phyloP scores from a whole-genome alignment of 805 yeast genomes.

The Pichia nakasei region DNA sequence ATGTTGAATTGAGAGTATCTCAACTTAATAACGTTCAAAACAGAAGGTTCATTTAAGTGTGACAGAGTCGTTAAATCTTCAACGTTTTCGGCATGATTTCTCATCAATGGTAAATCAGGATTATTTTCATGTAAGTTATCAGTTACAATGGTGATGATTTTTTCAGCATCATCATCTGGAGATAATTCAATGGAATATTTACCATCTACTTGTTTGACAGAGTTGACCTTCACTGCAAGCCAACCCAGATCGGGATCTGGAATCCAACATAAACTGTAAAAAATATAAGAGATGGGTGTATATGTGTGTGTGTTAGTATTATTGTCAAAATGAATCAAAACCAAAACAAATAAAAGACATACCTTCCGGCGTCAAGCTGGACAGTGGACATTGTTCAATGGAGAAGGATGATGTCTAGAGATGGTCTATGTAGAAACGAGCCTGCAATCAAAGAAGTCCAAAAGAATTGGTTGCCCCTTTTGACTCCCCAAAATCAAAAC shows the following conservation, averaged over 20 bases:
- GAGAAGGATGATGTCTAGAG: not conserved
- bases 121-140: conserved; percentile 42
- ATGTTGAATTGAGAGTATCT: conserved; percentile 86
- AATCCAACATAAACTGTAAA: conserved; percentile 63
- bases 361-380: conserved; percentile 9
- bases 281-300: no score
- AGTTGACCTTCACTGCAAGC: conserved; percentile 58
- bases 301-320: conserved; percentile 2
- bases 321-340: not conserved
- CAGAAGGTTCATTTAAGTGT: conserved; percentile 93
- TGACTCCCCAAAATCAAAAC: no score
- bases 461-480: no score
- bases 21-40: conserved; percentile 82
- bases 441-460: no score
- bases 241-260: conserved; percentile 69
- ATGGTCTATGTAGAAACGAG: no score
- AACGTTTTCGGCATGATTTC: conserved; percentile 90
- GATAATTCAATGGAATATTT: conserved; percentile 44
- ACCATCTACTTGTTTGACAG: conserved; percentile 32
- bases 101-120: conserved; percentile 60
- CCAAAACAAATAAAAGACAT: not conserved
- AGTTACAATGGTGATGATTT: conserved; percentile 40
- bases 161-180: conserved; percentile 39
- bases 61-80: conserved; percentile 91
- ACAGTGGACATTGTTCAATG: conserved; percentile 4